Base-by-base conservation (phyloP, 352 stramenopile genomes). In the Pythium utonaiense region DNA sequence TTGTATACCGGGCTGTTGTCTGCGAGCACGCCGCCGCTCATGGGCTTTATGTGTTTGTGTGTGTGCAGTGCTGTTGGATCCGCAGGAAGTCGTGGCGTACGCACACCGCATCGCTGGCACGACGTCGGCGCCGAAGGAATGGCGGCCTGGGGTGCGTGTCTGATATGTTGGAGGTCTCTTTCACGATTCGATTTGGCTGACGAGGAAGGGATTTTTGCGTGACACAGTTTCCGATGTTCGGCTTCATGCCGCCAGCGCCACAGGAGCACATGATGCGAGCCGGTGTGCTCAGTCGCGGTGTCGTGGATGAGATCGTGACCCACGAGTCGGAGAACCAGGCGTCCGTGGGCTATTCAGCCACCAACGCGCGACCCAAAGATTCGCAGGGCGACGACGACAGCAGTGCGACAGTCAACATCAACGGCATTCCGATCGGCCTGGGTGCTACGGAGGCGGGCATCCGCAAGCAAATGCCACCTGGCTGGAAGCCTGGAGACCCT, bases 141-240 rank as follows among this genome's bases (percentile, higher is more conserved):
- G 84, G 84, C 77, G 82, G 34, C 84, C 84, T 55, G 82, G 82
- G 6, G 84, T 94, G 78, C 49, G 70, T 73, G n/a, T 30, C n/a
- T 9, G 1, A 5, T 31, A 1, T 17, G 9, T n/a, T 47, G 24
- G 16, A 19, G 12, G 16, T 1, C 12, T 30, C 7, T 3, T 30
- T 31, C 31, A 45, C 38, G 38, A n/a, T 24, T 45, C 3, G 9
- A 31, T 50, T 30, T 9, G 42, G 31, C 42, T 47, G n/a, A 47
- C 19, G 33, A 22, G 6, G n/a, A n/a, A 7, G 5, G 22, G 5
- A 0, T n/a, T 52, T 34, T 52, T 13, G 16, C 3, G n/a, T 33
- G n/a, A n/a, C n/a, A n/a, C n/a, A 94, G 82, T 88, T 90, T 48
- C 80, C 84, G 1, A 94, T 94, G 82, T 92, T 92, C 75, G 84